Conservation (phyloP, 1,284 basidiomycete species). For the Melampsora abietis-canadensis region DNA sequence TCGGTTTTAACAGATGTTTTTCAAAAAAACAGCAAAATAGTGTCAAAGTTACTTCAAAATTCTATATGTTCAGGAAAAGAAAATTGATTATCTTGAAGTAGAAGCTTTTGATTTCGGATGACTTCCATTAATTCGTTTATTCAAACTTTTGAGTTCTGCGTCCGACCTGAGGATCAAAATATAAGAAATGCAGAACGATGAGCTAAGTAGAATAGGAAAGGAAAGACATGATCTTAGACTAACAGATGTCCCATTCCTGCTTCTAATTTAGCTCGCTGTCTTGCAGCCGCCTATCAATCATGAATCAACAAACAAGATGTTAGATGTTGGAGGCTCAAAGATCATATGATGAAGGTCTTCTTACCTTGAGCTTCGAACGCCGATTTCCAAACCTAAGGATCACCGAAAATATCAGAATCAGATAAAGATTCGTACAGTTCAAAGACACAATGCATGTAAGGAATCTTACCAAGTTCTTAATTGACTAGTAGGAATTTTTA, state of each 20-base stretch:
- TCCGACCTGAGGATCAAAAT: background rate
- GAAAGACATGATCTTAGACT: conserved; percentile 4
- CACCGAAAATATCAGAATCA: background rate
- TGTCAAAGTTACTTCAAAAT: background rate
- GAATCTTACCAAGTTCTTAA: conserved; percentile 25
- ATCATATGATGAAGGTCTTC: too few species aligned
- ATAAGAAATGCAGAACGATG: too few species aligned
- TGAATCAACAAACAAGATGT: too few species aligned
- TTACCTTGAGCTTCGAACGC: conserved; percentile 22
- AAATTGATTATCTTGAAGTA: background rate
- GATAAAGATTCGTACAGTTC: too few species aligned
- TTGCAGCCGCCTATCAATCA: conserved; percentile 8
- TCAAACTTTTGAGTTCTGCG: conserved; percentile 21
- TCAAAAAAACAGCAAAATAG: too few species aligned
- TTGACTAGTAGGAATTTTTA: conserved; percentile 32
- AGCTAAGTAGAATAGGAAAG: background rate
- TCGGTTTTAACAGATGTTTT: too few species aligned
- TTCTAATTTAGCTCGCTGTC: conserved; percentile 30
- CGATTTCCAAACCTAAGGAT: conserved; percentile 29
- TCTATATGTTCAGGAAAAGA: background rate
- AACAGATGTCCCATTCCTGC: conserved; percentile 35
- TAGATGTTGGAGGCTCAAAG: too few species aligned
- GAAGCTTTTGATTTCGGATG: background rate
- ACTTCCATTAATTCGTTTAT: conserved; percentile 15
- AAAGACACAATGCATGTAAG: background rate